Conservation (phyloP, 1,139 yeast genomes). For the Lizanozyma gosingica region DNA sequence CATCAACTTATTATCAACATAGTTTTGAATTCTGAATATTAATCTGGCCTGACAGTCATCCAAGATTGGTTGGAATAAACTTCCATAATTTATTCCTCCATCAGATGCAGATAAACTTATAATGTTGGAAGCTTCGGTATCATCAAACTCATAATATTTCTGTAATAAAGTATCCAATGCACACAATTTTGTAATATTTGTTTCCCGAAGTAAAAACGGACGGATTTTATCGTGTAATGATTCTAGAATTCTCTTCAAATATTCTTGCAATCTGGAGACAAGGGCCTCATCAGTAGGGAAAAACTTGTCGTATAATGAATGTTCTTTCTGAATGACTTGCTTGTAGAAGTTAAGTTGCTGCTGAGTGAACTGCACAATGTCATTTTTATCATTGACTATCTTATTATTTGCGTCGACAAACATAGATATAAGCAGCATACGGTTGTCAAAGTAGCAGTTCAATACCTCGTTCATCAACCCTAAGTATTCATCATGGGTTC, state of each 20-base stretch:
- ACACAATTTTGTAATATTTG: conserved; percentile 57
- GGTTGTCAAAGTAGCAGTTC: conserved; percentile 47
- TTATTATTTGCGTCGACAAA: conserved; percentile 16
- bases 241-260: conserved; percentile 22
- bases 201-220: conserved; percentile 58
- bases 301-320: conserved; percentile 43
- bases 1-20: conserved; percentile 58
- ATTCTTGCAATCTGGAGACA: conserved; percentile 3
- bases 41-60: conserved; percentile 74
- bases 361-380: conserved; percentile 50
- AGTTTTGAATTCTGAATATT: conserved; percentile 68
- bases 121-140: conserved; percentile 21
- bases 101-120: conserved; percentile 6
- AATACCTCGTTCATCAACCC: conserved; percentile 65
- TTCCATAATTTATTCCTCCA: conserved; percentile 39
- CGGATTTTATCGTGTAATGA: conserved; percentile 70
- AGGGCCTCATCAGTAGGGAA: conserved; percentile 23
- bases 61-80: conserved; percentile 59
- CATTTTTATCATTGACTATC: conserved; percentile 13
- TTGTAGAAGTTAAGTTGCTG: conserved; percentile 49
- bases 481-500: conserved; percentile 45
- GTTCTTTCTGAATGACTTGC: conserved; percentile 55
- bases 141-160: conserved; percentile 60
- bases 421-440: conserved; percentile 41
- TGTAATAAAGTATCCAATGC: conserved; percentile 67